phyloP scores from a whole-genome alignment of 2,329 filamentous ascomycete species.

The Alternaria sp. region DNA sequence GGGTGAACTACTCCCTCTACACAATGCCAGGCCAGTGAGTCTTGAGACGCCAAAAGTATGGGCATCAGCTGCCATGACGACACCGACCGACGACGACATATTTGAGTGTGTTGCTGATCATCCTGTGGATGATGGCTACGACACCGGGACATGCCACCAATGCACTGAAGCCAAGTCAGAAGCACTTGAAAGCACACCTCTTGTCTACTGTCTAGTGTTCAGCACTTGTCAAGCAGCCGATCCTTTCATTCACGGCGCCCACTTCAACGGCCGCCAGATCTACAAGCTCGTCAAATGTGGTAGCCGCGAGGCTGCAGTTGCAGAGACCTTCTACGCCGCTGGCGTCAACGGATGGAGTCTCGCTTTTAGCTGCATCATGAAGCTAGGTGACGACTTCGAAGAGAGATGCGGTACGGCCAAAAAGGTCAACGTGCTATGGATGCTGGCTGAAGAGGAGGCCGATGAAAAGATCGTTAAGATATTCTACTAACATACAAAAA shows the following conservation, averaged over 20 bases:
- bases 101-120: slow-evolving; percentile 31
- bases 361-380: slow-evolving; percentile 41
- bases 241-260: slow-evolving; percentile 9
- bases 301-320: slow-evolving; percentile 38
- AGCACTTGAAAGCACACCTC: slow-evolving; percentile 25
- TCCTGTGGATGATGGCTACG: slow-evolving; percentile 13
- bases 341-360: slow-evolving; percentile 42
- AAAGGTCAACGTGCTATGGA: slow-evolving; percentile 34
- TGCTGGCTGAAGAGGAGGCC: slow-evolving; percentile 26
- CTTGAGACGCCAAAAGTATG: slow-evolving; percentile 37
- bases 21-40: slow-evolving; percentile 23
- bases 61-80: slow-evolving; percentile 38
- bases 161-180: slow-evolving; percentile 39
- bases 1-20: slow-evolving; percentile 18
- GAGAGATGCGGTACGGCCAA: slow-evolving; percentile 23
- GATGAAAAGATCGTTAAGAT: slow-evolving; percentile 28
- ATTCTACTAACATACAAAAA: slow-evolving; percentile 34
- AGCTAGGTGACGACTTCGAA: slow-evolving; percentile 30
- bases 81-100: slow-evolving; percentile 38
- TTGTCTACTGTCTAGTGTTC: slow-evolving; percentile 38
- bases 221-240: slow-evolving; percentile 31
- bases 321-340: slow-evolving; percentile 38
- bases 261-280: slow-evolving; percentile 29
- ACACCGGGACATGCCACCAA: slow-evolving; percentile 24
- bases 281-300: slow-evolving; percentile 43